Evolutionary conservation across 345 rosid species (phyloP).

Genomic region (Hypericum androsaemum): DNA sequence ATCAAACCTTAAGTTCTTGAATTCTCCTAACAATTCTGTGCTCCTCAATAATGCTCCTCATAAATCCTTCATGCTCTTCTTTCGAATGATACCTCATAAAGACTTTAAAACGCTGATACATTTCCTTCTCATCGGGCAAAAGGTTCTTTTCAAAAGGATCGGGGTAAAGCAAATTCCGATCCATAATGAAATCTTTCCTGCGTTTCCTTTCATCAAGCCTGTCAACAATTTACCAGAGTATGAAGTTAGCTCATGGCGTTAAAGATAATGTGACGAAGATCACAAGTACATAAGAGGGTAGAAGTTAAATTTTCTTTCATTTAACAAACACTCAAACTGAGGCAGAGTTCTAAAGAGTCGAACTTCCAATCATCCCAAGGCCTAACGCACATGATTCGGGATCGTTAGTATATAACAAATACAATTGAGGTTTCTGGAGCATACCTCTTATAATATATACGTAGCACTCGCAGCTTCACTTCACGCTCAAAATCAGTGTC

Average conservation of each 20-base stretch:
- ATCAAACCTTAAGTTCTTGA: slow-evolving; percentile 76
- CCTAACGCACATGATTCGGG: too few relatives aligned
- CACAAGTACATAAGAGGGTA: too few relatives aligned
- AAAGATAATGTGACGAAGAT: too few relatives aligned
- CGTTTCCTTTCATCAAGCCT: slow-evolving; percentile 98
- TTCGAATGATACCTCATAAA: slow-evolving; percentile 75
- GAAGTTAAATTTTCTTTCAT: too few relatives aligned
- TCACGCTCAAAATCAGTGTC: slow-evolving; percentile 72
- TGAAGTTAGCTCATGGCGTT: background rate
- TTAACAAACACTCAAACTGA: too few relatives aligned
- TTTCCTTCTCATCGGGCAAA: slow-evolving; percentile 55
- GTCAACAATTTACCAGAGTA: slow-evolving; percentile 17
- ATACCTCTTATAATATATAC: slow-evolving; percentile 72
- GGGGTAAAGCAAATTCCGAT: slow-evolving; percentile 68
- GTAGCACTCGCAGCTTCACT: slow-evolving; percentile 71
- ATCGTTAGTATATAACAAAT: background rate
- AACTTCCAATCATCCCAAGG: too few relatives aligned
- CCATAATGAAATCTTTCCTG: slow-evolving; percentile 80
- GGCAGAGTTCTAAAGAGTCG: too few relatives aligned
- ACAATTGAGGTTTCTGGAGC: background rate
- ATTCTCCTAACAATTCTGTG: slow-evolving; percentile 61
- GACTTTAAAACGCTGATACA: slow-evolving; percentile 62
- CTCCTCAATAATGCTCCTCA: slow-evolving; percentile 60
- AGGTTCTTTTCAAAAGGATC: slow-evolving; percentile 64
- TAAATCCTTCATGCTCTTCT: slow-evolving; percentile 73